Percentiles rank a stretch among this genome's conserved stretches.
phyloP scores from a whole-genome alignment of 2,329 filamentous ascomycete genomes.

The Capronia coronata region DNA sequence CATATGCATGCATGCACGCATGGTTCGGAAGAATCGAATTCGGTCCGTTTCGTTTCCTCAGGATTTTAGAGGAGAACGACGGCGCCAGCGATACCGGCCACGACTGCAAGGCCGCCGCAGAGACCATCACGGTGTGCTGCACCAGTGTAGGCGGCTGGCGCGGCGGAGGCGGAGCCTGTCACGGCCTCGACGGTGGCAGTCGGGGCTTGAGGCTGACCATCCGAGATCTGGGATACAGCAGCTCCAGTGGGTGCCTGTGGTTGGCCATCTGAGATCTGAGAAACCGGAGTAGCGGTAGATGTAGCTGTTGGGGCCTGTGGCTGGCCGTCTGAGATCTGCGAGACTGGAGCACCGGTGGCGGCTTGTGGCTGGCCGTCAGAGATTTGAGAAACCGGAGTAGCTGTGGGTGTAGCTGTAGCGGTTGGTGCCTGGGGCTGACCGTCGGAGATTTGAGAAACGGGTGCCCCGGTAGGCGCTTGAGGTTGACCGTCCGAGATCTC shows the following conservation, averaged over 20 bases:
- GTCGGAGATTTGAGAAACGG: slow-evolving; percentile 14
- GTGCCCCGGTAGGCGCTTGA: slow-evolving; percentile 26
- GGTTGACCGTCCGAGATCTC: slow-evolving; percentile 33
- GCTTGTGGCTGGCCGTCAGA: slow-evolving; percentile 47
- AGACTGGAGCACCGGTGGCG: slow-evolving; percentile 2
- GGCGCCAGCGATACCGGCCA: slow-evolving; percentile 23
- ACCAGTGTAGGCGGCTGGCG: slow-evolving; percentile 21
- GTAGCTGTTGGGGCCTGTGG: slow-evolving; percentile 34
- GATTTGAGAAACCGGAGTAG: slow-evolving; percentile 33
- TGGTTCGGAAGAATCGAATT: no score
- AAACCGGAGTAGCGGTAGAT: slow-evolving; percentile 8
- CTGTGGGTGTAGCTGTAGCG: no score
- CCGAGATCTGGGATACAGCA: slow-evolving; percentile 14
- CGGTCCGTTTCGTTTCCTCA: no score
- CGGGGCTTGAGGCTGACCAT: slow-evolving; percentile 28
- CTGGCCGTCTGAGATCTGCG: slow-evolving; percentile 22
- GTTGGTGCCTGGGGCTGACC: slow-evolving; percentile 18
- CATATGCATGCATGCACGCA: no score
- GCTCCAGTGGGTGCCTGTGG: slow-evolving; percentile 34
- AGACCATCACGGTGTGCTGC: slow-evolving; percentile 20
- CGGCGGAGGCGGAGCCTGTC: slow-evolving; percentile 34
- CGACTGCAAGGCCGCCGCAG: slow-evolving; percentile 19
- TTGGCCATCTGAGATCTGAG: slow-evolving; percentile 46
- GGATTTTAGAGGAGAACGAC: slow-evolving; percentile 18
- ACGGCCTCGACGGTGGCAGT: slow-evolving; percentile 10